Evolutionary conservation across 768 basidiomycete species (phyloP).

Genomic region (Suillus decipiens): DNA sequence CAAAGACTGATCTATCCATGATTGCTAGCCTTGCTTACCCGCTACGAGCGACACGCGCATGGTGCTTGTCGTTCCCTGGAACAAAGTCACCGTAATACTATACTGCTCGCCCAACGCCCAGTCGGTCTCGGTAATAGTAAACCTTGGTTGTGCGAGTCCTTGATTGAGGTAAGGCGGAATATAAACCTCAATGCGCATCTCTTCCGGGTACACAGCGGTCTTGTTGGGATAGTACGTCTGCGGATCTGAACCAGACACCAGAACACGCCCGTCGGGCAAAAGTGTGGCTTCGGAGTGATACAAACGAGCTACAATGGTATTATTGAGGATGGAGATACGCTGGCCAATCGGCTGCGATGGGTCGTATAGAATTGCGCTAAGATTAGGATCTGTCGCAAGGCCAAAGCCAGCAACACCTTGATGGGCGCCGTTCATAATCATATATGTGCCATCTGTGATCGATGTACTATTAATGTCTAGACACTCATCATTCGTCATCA

Average conservation of each 20-base stretch:
- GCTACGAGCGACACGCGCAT: constrained; percentile 68
- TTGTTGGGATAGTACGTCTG: constrained; percentile 45
- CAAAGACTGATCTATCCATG: not conserved
- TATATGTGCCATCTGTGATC: constrained; percentile 57
- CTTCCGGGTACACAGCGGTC: constrained; percentile 60
- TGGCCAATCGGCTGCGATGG: constrained; percentile 58
- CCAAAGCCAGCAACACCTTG: constrained; percentile 77
- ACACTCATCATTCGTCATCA: not conserved
- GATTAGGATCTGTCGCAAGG: constrained; percentile 62
- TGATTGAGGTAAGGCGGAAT: constrained; percentile 81
- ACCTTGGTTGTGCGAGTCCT: constrained; percentile 62
- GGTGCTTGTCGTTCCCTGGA: constrained; percentile 40
- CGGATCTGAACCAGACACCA: constrained; percentile 78
- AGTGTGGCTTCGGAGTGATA: constrained; percentile 81
- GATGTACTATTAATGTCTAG: not conserved
- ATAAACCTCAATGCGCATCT: constrained; percentile 80
- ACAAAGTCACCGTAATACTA: constrained; percentile 47
- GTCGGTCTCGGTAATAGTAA: constrained; percentile 58
- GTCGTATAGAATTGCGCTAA: constrained; percentile 69
- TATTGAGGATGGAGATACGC: constrained; percentile 66
- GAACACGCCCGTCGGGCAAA: constrained; percentile 71
- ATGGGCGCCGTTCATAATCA: constrained; percentile 75
- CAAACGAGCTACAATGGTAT: constrained; percentile 70
- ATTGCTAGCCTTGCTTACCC: constrained; percentile 40
- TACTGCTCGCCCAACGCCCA: constrained; percentile 62